phyloP scores from a whole-genome alignment of 352 stramenopile genomes.

The Pythium coloratum region DNA sequence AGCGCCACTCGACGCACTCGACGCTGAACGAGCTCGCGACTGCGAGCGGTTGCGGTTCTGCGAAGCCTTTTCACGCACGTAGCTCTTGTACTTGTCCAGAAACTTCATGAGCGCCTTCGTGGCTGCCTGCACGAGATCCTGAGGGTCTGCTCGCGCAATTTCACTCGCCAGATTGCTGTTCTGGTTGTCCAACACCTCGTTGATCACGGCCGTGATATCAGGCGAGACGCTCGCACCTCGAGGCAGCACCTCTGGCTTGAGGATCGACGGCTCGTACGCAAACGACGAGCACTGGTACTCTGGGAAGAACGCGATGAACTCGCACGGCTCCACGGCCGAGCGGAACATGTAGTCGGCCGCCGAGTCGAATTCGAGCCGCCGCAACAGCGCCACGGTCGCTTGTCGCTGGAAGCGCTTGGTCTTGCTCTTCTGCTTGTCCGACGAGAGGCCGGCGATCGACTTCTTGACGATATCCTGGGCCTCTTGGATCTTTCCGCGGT shows the following conservation, averaged over 20 bases:
- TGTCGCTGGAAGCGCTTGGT: constrained; percentile 89
- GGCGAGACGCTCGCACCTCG: constrained; percentile 69
- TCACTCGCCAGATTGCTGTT: constrained; percentile 50
- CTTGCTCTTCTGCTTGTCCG: constrained; percentile 86
- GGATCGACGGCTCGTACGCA: constrained; percentile 77
- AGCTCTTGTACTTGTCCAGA: constrained; percentile 78
- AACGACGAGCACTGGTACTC: constrained; percentile 80
- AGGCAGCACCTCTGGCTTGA: constrained; percentile 83
- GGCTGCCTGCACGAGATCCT: constrained; percentile 55
- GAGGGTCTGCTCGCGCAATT: constrained; percentile 53
- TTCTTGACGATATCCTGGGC: constrained; percentile 84
- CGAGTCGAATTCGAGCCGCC: constrained; percentile 75
- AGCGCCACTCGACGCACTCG: constrained; percentile 12
- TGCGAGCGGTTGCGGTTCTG: constrained; percentile 22
- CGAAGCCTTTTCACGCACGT: constrained; percentile 68
- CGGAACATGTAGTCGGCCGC: constrained; percentile 87
- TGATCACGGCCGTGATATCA: constrained; percentile 77
- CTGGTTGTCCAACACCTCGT: constrained; percentile 60
- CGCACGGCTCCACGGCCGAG: constrained; percentile 78
- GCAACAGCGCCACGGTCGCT: constrained; percentile 72
- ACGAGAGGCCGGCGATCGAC: constrained; percentile 63
- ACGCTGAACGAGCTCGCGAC: constrained; percentile 27
- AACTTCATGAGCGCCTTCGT: constrained; percentile 83
- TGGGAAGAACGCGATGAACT: constrained; percentile 88
- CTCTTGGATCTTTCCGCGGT: constrained; percentile 85